Conservation (phyloP, 495 filamentous ascomycete genomes). For the Thozetella sp. region DNA sequence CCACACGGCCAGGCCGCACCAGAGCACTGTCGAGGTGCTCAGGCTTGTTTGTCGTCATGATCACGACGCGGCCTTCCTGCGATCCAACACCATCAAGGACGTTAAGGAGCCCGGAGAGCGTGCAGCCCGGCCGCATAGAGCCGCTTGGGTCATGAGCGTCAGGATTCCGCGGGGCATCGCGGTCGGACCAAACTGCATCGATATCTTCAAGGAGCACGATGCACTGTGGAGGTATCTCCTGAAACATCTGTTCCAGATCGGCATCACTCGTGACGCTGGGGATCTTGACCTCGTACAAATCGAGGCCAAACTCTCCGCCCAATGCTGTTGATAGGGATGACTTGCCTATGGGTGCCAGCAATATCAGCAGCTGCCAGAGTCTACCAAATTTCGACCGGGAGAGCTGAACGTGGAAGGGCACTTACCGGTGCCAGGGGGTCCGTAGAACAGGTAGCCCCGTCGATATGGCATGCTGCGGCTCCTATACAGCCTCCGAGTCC, state of each 20-base stretch:
- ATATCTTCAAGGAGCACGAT: constrained; percentile 64
- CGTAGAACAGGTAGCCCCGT: constrained; percentile 80
- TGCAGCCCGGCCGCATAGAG: constrained; percentile 13
- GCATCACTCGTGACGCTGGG: constrained; percentile 57
- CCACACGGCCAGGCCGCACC: constrained; percentile 61
- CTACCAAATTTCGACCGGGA: not conserved
- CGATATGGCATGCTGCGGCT: constrained; percentile 64
- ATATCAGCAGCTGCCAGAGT: not conserved
- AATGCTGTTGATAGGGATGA: constrained; percentile 49
- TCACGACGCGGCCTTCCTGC: constrained; percentile 62
- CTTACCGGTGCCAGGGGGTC: constrained; percentile 68
- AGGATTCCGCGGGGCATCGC: constrained; percentile 8
- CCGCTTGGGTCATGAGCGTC: not conserved
- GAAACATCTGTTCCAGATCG: constrained; percentile 59
- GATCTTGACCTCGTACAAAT: constrained; percentile 55
- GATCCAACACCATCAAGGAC: constrained; percentile 64
- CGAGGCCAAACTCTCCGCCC: constrained; percentile 56
- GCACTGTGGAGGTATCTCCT: constrained; percentile 52
- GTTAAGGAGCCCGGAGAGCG: constrained; percentile 61
- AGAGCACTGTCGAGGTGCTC: constrained; percentile 61
- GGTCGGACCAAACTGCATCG: constrained; percentile 38
- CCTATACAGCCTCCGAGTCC: constrained; percentile 66
- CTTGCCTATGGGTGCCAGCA: constrained; percentile 18
- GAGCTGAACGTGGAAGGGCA: too few species aligned
- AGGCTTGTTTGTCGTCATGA: constrained; percentile 67